Evolutionary conservation across 2,329 filamentous ascomycete genomes (phyloP).

Genomic region (Hypoxylon sp.): DNA sequence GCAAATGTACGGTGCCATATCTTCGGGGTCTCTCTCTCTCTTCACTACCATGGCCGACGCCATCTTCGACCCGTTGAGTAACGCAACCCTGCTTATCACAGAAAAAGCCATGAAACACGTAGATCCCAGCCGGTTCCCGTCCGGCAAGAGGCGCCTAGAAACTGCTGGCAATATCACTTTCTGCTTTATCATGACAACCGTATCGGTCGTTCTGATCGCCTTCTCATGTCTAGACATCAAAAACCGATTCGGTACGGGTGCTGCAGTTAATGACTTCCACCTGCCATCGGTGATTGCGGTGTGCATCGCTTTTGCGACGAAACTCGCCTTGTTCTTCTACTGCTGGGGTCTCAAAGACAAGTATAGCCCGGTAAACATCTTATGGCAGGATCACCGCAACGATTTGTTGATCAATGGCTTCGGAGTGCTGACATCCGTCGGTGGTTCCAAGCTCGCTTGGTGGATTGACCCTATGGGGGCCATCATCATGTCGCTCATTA

Average conservation of each 20-base stretch:
- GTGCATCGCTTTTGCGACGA: slow-evolving; percentile 85
- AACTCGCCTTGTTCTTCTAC: slow-evolving; percentile 87
- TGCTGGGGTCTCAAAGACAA: slow-evolving; percentile 92
- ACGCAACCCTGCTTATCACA: slow-evolving; percentile 87
- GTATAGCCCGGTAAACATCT: slow-evolving; percentile 90
- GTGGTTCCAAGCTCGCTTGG: slow-evolving; percentile 89
- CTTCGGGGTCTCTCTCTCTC: slow-evolving; percentile 91
- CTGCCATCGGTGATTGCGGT: slow-evolving; percentile 90
- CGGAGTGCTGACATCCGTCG: slow-evolving; percentile 91
- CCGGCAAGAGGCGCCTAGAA: slow-evolving; percentile 93
- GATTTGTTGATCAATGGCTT: slow-evolving; percentile 97
- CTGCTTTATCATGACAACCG: slow-evolving; percentile 94
- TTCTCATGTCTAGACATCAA: slow-evolving; percentile 83
- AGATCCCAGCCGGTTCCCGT: slow-evolving; percentile 88
- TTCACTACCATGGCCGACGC: slow-evolving; percentile 98
- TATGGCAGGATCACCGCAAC: slow-evolving; percentile 98
- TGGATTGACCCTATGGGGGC: slow-evolving; percentile 97
- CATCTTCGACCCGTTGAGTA: slow-evolving; percentile 92
- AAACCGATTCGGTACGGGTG: slow-evolving; percentile 59
- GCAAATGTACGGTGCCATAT: slow-evolving; percentile 89
- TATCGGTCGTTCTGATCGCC: slow-evolving; percentile 92
- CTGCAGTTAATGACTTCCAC: slow-evolving; percentile 76
- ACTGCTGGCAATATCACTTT: slow-evolving; percentile 97
- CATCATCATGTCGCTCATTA: slow-evolving; percentile 83
- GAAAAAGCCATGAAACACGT: slow-evolving; percentile 91